phyloP scores from a whole-genome alignment of 1,284 basidiomycete species.

The Sparassis latifolia region DNA sequence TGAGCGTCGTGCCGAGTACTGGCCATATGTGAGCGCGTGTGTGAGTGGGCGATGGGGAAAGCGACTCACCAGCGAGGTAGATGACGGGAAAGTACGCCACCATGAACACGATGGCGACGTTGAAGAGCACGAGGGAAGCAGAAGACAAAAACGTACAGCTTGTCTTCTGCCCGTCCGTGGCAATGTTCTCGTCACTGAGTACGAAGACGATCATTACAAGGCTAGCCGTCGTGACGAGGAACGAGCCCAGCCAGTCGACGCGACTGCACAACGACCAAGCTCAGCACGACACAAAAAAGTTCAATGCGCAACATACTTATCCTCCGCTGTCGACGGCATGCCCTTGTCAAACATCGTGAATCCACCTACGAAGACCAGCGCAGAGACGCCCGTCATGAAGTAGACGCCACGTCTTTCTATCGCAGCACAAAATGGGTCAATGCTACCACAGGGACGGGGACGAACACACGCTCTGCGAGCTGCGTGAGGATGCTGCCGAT shows the following conservation, averaged over 20 bases:
- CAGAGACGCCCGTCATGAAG: slow-evolving; percentile 41
- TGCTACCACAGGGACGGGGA: too few species aligned
- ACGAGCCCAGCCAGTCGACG: slow-evolving; percentile 53
- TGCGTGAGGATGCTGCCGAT: slow-evolving; percentile 27
- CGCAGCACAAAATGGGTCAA: slow-evolving; percentile 34
- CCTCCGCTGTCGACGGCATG: slow-evolving; percentile 35
- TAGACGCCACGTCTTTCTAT: slow-evolving; percentile 30
- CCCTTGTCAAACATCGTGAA: slow-evolving; percentile 40
- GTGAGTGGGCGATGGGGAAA: not conserved
- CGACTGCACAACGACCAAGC: slow-evolving; percentile 26
- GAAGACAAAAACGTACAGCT: slow-evolving; percentile 44
- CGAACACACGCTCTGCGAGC: slow-evolving; percentile 40
- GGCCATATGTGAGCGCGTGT: not conserved
- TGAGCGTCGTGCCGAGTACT: slow-evolving; percentile 54
- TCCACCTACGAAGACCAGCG: slow-evolving; percentile 33
- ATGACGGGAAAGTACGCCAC: slow-evolving; percentile 51
- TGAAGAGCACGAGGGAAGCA: slow-evolving; percentile 40
- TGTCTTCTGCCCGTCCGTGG: slow-evolving; percentile 68
- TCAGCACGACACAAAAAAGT: slow-evolving; percentile 21
- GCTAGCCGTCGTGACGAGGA: too few species aligned
- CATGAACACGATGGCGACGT: slow-evolving; percentile 59
- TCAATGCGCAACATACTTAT: slow-evolving; percentile 28
- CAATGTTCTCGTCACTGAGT: slow-evolving; percentile 69
- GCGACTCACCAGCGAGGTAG: slow-evolving; percentile 45
- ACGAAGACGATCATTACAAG: too few species aligned